Conservation (phyloP, 768 basidiomycete genomes). For the Psilocybe tampanensis region DNA sequence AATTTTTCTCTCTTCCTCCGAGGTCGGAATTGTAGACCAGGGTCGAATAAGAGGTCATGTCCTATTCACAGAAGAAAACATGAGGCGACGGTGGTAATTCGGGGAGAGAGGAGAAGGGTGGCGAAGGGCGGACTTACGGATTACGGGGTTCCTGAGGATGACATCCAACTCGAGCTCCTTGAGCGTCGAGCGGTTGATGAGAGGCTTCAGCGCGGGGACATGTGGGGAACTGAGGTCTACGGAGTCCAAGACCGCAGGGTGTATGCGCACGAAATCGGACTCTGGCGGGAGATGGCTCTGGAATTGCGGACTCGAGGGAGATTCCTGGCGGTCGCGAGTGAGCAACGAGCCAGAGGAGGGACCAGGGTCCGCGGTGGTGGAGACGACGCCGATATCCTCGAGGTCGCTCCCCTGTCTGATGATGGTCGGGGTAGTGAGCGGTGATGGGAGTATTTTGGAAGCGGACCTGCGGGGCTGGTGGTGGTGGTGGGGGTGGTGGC, state of each 20-base stretch:
- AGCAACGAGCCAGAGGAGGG: constrained; percentile 48
- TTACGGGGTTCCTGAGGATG: constrained; percentile 87
- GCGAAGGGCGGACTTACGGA: constrained; percentile 86
- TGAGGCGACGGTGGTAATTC: constrained; percentile 15
- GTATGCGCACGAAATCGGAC: not conserved
- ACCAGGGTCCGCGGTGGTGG: constrained; percentile 42
- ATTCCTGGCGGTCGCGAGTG: constrained; percentile 19
- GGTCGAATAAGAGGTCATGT: constrained; percentile 89
- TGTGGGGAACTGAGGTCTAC: constrained; percentile 42
- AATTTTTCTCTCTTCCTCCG: constrained; percentile 71
- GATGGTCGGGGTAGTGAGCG: constrained; percentile 23
- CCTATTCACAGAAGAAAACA: constrained; percentile 42
- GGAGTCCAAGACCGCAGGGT: not conserved
- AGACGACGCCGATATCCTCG: constrained; percentile 49
- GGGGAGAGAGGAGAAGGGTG: constrained; percentile 6
- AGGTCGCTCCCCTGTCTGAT: constrained; percentile 41
- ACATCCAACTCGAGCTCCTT: constrained; percentile 84
- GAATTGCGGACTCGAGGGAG: no score
- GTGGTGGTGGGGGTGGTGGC: no score
- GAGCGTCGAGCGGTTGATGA: constrained; percentile 82
- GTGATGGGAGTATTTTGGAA: constrained; percentile 25
- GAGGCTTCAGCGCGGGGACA: constrained; percentile 70
- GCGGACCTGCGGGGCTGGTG: constrained; percentile 16
- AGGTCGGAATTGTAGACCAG: constrained; percentile 80
- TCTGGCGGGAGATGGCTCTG: not conserved